Evolutionary conservation across 1,139 yeast species (phyloP).

Genomic region (Kodamaea alishanica): DNA sequence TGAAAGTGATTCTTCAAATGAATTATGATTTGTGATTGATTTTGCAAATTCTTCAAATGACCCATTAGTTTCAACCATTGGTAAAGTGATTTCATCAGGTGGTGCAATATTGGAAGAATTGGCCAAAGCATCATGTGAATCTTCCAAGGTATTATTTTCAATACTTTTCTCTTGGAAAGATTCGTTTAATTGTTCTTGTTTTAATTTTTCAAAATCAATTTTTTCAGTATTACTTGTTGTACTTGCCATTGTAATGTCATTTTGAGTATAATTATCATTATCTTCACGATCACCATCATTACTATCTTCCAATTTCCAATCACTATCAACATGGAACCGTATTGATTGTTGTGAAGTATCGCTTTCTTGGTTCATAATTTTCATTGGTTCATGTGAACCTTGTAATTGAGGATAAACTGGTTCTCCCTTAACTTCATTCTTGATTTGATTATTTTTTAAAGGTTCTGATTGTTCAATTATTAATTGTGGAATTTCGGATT

Average conservation of each 20-base stretch:
- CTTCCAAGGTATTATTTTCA: constrained; percentile 6
- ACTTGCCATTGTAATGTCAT: constrained; percentile 17
- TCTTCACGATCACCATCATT: constrained; percentile 45
- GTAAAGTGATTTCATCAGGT: constrained; percentile 37
- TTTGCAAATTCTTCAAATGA: constrained; percentile 40
- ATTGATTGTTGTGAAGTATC: constrained; percentile 23
- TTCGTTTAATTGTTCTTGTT: constrained; percentile 6
- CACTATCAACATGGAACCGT: constrained; percentile 35
- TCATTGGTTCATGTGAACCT: constrained; percentile 1
- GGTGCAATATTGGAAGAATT: constrained; percentile 45
- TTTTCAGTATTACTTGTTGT: constrained; percentile 5
- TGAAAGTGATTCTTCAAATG: constrained; percentile 41
- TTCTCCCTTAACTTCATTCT: constrained; percentile 2
- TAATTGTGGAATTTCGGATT: neutral
- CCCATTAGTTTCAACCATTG: constrained; percentile 32
- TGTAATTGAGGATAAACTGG: constrained; percentile 5
- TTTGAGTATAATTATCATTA: constrained; percentile 31
- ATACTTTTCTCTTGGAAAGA: constrained; percentile 4
- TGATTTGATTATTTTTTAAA: neutral
- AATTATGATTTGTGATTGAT: constrained; percentile 17
- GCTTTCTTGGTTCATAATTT: constrained; percentile 6
- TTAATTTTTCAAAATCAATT: constrained; percentile 14
- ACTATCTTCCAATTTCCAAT: constrained; percentile 43
- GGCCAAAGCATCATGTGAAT: constrained; percentile 23
- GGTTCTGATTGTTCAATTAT: neutral